Percentiles rank a stretch among this genome's conserved stretches.
phyloP scores from a whole-genome alignment of 331 rosid genomes.

The Rhamnella rubrinervis region DNA sequence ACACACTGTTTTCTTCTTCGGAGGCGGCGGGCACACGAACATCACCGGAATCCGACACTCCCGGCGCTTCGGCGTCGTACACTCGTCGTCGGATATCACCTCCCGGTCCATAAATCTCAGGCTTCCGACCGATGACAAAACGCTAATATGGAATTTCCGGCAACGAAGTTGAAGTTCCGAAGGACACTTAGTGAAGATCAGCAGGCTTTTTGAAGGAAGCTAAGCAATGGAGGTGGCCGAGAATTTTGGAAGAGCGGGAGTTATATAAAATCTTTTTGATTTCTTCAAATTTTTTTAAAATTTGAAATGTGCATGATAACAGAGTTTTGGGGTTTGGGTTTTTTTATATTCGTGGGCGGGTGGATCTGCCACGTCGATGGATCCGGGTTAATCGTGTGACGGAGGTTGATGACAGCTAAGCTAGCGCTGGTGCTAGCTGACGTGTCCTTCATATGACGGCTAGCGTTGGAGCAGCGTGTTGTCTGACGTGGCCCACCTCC shows the following conservation, averaged over 20 bases:
- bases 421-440: not conserved
- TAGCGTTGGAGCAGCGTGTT: not conserved
- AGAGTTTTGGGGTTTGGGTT: not conserved
- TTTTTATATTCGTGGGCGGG: not conserved
- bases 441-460: conserved; percentile 17
- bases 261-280: not conserved
- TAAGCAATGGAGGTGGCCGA: not conserved
- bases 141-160: not conserved
- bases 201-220: too few species aligned
- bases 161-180: too few species aligned
- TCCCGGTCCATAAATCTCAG: not conserved
- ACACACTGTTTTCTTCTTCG: conserved; percentile 52
- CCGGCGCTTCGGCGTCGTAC: conserved; percentile 56
- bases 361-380: not conserved
- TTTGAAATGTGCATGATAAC: not conserved
- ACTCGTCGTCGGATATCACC: conserved; percentile 28
- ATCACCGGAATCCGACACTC: conserved; percentile 51
- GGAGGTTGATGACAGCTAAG: conserved; percentile 37
- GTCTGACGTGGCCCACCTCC: conserved; percentile 11
- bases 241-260: not conserved
- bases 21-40: conserved; percentile 65
- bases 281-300: conserved; percentile 16
- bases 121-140: conserved; percentile 4
- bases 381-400: conserved; percentile 14
- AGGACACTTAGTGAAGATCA: too few species aligned